Base-by-base conservation (phyloP, 1,284 basidiomycete species). In the Ganoderma sinense region DNA sequence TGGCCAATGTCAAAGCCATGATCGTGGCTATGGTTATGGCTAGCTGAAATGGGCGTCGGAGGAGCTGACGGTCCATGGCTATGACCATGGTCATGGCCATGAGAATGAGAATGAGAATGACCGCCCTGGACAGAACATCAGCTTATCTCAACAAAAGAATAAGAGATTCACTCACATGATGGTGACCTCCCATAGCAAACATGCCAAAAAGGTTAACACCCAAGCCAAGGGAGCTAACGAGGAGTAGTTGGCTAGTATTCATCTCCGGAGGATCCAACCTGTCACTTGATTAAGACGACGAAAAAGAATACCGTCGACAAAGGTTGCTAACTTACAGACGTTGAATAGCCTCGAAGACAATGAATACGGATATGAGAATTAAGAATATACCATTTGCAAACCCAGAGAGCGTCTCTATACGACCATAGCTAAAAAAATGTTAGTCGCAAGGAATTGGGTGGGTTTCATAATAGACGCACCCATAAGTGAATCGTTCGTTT, bases 401-500 rank as follows among this genome's bases (percentile, higher is more conserved):
- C 2, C 98, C 98, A 14, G 97, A 98, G 23, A 99, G 83, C 0
- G 98, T 99, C 82, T 99, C 98, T n/a, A 99, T 97, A n/a, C 98
- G 91, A 2, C 94, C 92, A 81, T 98, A 99, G 26, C 95, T 96
- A 73, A 10, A 41, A 70, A 36, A 33, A 71, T 8, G 14, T 60
- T 10, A 61, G 58, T 7, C 61, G 23, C 55, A 18, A 26, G 20
- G 13, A 51, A 36, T 18, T 29, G 18, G 14, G 6, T 26, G 10
- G 10, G 29, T 23, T 10, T n/a, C 16, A 18, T 13, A 10, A 23
- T 43, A 31, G 41, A 77, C 89, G 68, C 75, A 94, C 93, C 97
- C 98, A 79, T 98, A 99, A 11, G 98, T 99, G 81, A 97, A 99
- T 29, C 90, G 87, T 74, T 94, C 92, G 82, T 99, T 97, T 0